Evolutionary conservation across 1,284 basidiomycete genomes (phyloP), one percentile per base, ranked within the genome.

Genomic region (Athelia sp.): DNA sequence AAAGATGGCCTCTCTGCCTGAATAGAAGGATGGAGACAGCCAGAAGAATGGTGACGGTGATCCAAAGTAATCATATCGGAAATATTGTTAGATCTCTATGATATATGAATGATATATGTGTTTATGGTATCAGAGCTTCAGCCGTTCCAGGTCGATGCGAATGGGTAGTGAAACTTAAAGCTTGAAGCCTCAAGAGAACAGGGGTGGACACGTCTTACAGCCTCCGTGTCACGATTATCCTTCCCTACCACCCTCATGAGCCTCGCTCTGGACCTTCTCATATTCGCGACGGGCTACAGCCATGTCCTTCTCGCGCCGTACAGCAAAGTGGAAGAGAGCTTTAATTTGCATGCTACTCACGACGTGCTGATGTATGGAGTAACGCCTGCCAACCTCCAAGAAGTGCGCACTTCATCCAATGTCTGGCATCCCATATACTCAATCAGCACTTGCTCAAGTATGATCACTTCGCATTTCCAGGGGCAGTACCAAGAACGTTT

Each of bases 311-410:
- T 91, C 4, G 79, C 90, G 2, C 96, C 96, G 0, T 95, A 89
- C 64, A 92, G 90, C 2, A 99, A 99, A 70, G 96, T 99, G 35
- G 97, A 99, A 66, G 96, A 99, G 71, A 92, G 88, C 62, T 98
- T 98, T 75, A 94, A 89, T 54, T 77, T 98, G 4, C 96, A 99
- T 63, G 95, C 93, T 0, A 82, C 79, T 0, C 92, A 97, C 64
- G 96, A 99, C 66, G 74, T 93, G 18, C 72, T 98, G 26, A 78
- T 87, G 70, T 86, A 90, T 57, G 92, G 92, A 10, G 60, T 87
- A 14, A 49, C 61, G 1, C 61, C 70, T 2, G 58, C 62, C 11
- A 66, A 59, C 23, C 63, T 87, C 34, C 61, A 58, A 14, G 75
- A 80, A 52, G 84, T 87, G 62, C 62, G 81, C 36, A 40, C 36